Evolutionary conservation across 306 rosid genomes (phyloP).

Genomic region (Cicer cuneatum): DNA sequence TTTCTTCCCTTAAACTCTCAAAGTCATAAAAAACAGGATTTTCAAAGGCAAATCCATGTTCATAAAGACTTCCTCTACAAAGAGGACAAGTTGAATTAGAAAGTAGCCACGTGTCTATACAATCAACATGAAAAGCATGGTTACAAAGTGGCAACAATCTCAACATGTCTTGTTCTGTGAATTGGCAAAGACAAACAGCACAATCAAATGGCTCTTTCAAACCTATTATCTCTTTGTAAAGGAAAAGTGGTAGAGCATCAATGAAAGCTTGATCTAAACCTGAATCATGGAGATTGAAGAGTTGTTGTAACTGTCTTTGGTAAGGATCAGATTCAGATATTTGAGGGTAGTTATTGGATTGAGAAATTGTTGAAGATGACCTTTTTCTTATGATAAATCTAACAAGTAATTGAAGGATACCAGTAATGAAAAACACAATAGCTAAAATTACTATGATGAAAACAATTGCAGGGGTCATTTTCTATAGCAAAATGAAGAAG

Average conservation of each 20-base stretch:
- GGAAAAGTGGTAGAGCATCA: constrained; percentile 88
- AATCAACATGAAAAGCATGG: constrained; percentile 87
- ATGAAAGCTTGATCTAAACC: constrained; percentile 90
- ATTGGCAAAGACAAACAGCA: constrained; percentile 92
- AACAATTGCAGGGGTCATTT: constrained; percentile 67
- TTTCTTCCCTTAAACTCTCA: constrained; percentile 65
- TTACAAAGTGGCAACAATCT: constrained; percentile 85
- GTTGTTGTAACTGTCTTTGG: constrained; percentile 89
- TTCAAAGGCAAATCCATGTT: constrained; percentile 65
- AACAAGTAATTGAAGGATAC: constrained; percentile 76
- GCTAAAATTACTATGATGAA: constrained; percentile 79
- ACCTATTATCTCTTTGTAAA: constrained; percentile 75
- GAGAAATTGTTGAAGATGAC: constrained; percentile 61
- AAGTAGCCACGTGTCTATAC: constrained; percentile 91
- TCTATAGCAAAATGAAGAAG: constrained; percentile 58
- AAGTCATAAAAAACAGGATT: constrained; percentile 58
- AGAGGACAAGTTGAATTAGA: constrained; percentile 95
- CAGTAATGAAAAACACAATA: constrained; percentile 72
- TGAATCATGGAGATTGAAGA: constrained; percentile 92
- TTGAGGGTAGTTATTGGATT: constrained; percentile 71
- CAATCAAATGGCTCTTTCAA: constrained; percentile 87
- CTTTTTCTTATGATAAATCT: constrained; percentile 67
- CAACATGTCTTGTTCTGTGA: constrained; percentile 74
- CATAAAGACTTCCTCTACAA: constrained; percentile 78
- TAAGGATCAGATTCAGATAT: constrained; percentile 67